Percentiles rank a stretch among this genome's conserved stretches.
Evolutionary conservation across 352 stramenopile species (phyloP).

Genomic region (Phytophthora ohioensis): DNA sequence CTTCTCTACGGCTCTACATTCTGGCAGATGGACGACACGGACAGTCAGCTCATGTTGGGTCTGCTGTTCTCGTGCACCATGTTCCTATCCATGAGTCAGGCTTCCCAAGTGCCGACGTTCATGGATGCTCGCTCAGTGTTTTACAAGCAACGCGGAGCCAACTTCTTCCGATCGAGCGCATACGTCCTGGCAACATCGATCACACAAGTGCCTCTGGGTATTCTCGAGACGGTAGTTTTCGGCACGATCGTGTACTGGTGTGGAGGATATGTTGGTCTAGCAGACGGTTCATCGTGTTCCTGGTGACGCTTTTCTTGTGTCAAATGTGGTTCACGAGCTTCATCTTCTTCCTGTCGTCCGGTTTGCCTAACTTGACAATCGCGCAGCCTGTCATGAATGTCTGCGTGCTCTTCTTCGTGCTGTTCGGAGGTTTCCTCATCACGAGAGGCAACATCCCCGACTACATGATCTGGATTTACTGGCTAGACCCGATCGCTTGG

Average conservation of each 20-base stretch:
- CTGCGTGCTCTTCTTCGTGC: constrained; percentile 67
- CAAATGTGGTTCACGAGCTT: constrained; percentile 38
- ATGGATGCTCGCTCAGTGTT: constrained; percentile 80
- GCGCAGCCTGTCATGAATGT: constrained; percentile 72
- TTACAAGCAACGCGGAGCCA: constrained; percentile 90
- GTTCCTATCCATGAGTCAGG: constrained; percentile 73
- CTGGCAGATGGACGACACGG: constrained; percentile 62
- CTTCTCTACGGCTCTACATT: constrained; percentile 74
- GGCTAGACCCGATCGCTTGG: constrained; percentile 78
- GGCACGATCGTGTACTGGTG: constrained; percentile 90
- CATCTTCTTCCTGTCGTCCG: constrained; percentile 73
- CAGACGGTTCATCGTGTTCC: constrained; percentile 65
- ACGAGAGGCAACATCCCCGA: constrained; percentile 59
- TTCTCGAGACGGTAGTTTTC: constrained; percentile 85
- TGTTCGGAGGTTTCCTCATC: constrained; percentile 79
- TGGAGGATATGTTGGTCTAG: constrained; percentile 67
- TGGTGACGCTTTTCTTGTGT: constrained; percentile 66
- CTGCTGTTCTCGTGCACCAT: constrained; percentile 53
- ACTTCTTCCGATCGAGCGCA: constrained; percentile 88
- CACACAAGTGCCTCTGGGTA: constrained; percentile 53
- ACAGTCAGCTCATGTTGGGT: constrained; percentile 72
- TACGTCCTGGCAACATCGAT: constrained; percentile 77
- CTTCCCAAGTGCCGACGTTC: constrained; percentile 80
- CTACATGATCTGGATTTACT: constrained; percentile 82
- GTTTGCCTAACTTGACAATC: constrained; percentile 55